Base-by-base conservation (phyloP, 2,329 filamentous ascomycete species). In the Trichoderma koningii region DNA sequence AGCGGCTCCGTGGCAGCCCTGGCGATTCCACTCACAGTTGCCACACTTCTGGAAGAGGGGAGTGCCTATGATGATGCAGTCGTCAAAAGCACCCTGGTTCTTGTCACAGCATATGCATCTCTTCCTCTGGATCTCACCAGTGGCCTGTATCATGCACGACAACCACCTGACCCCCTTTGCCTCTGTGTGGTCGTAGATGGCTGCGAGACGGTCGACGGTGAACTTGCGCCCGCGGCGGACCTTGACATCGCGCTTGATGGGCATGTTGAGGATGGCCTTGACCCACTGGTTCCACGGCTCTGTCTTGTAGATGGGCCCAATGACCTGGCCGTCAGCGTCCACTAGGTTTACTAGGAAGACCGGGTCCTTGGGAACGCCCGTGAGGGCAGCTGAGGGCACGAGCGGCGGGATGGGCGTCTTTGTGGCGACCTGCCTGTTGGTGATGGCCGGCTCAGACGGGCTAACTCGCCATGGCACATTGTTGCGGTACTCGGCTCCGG, bases 11-110 rank as follows among this genome's bases (percentile, higher is more conserved):
- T 76, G 75, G 50, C 78, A 80, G 19, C 73, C 73, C 60, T 76
- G 74, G 2, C 75, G 76, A 66, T 79, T 80, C 81, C 81, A 84
- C 68, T 83, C 80, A 67, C 82, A 84, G 67, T 83, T 84, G 34
- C 80, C 82, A 65, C 82, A 84, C 30, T 80, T 78, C 3, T 77
- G 77, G 60, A 83, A 82, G 4, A 79, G 72, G 7, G 73, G 70
- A 5, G 75, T 77, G 5, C 76, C 77, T 15, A 81, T 71, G 26
- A 80, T 75, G 55, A 83, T 75, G 69, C 82, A 84, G 5, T 77
- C 74, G 1, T 77, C 76, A 67, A 82, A 84, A 0, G 77, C 77
- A 0, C 82, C 82, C 23, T 77, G 73, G 28, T 77, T 76, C 62
- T 75, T 78, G 1, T 76, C 70, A 61, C 82, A 84, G 1, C 75